Evolutionary conservation across 345 rosid genomes (phyloP).

Genomic region (Carallia brachiata): DNA sequence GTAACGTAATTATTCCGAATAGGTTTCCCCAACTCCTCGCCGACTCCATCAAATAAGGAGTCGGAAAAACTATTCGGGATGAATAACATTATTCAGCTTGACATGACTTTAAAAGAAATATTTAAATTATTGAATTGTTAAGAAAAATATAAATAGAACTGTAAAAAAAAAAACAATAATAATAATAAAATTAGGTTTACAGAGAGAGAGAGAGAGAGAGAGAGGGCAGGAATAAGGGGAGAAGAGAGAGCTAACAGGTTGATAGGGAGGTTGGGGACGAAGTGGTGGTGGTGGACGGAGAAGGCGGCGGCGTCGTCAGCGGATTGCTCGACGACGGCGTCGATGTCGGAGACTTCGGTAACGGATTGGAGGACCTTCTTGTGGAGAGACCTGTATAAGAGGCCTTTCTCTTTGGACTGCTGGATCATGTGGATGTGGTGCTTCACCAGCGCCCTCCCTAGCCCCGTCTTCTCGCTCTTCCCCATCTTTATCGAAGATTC

Average conservation of each 20-base stretch:
- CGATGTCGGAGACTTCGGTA: constrained; percentile 76
- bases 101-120: too few species aligned
- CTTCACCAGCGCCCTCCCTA: constrained; percentile 82
- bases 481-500: constrained; percentile 39
- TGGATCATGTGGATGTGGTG: constrained; percentile 86
- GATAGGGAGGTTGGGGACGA: constrained; percentile 49
- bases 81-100: too few species aligned
- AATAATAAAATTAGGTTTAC: too few species aligned
- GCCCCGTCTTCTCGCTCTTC: constrained; percentile 72
- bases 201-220: neutral
- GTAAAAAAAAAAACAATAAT: too few species aligned
- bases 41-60: too few species aligned
- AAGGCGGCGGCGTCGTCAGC: constrained; percentile 60
- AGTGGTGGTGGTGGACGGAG: constrained; percentile 36
- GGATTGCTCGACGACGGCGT: constrained; percentile 72
- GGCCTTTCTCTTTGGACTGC: constrained; percentile 78
- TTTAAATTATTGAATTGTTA: too few species aligned
- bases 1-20: too few species aligned
- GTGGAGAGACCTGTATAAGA: constrained; percentile 45
- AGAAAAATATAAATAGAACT: too few species aligned
- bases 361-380: constrained; percentile 81
- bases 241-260: constrained; percentile 43
- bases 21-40: too few species aligned
- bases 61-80: too few species aligned
- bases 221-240: neutral